Evolutionary conservation across 805 yeast genomes (phyloP).

Genomic region (Candida insectorum): DNA sequence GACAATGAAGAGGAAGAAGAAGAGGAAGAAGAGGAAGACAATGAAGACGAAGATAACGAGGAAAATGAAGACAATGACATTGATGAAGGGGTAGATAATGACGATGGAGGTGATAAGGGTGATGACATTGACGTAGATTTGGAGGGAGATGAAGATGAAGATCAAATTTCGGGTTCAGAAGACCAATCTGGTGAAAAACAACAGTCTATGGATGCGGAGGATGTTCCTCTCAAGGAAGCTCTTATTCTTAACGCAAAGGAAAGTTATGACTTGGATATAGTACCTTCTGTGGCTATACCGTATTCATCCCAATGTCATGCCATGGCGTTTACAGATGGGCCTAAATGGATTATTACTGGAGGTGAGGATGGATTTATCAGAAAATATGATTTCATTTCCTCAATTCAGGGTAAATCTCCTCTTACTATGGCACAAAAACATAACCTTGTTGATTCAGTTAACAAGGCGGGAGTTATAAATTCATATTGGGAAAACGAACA

Average conservation of each 20-base stretch:
- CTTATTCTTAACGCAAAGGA: conserved; percentile 43
- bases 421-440: conserved; percentile 90
- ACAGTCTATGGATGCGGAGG: conserved; percentile 4
- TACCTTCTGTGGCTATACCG: conserved; percentile 86
- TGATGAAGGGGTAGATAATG: conserved; percentile 14
- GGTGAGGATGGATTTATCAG: conserved; percentile 95
- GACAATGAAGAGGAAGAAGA: conserved; percentile 18
- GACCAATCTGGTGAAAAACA: conserved; percentile 14
- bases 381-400: conserved; percentile 80
- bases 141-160: conserved; percentile 16
- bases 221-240: conserved; percentile 19
- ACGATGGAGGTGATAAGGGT: conserved; percentile 13
- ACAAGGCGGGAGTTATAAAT: conserved; percentile 75
- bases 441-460: conserved; percentile 78
- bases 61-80: conserved; percentile 16
- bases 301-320: conserved; percentile 77
- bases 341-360: conserved; percentile 87
- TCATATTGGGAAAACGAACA: conserved; percentile 97
- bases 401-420: conserved; percentile 83
- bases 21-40: conserved; percentile 17
- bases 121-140: conserved; percentile 15
- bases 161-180: conserved; percentile 7
- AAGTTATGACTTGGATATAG: conserved; percentile 62
- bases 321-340: conserved; percentile 71
- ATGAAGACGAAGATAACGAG: conserved; percentile 14